Percentiles rank a stretch among this genome's conserved stretches.
Conservation (phyloP, 768 basidiomycete genomes). For the Kwoniella pini region DNA sequence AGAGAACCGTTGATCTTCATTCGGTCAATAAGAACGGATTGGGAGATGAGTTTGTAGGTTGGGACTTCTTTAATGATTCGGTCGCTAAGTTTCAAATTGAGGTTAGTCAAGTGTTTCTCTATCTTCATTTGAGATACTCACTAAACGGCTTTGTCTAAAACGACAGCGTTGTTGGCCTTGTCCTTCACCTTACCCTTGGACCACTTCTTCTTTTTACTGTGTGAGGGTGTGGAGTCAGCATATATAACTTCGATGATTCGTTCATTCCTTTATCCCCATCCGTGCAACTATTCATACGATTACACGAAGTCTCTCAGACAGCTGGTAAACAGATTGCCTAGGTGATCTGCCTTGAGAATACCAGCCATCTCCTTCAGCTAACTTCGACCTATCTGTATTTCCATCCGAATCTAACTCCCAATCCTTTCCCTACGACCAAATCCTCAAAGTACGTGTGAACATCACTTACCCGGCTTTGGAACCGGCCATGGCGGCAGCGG, state of each 20-base stretch:
- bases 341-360: no score
- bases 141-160: conserved; percentile 86
- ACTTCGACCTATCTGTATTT: no score
- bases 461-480: conserved; percentile 53
- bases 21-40: conserved; percentile 96
- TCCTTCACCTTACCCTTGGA: conserved; percentile 99
- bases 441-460: background rate
- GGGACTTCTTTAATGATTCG: conserved; percentile 94
- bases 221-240: no score
- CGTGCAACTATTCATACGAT: no score
- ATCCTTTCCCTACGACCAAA: no score
- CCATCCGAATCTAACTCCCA: background rate
- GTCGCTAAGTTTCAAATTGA: conserved; percentile 43
- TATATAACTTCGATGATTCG: no score
- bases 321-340: no score
- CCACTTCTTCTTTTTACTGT: conserved; percentile 98
- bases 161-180: conserved; percentile 96
- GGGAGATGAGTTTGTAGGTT: conserved; percentile 97
- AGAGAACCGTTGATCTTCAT: conserved; percentile 95
- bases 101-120: background rate
- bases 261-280: no score
- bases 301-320: no score
- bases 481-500: conserved; percentile 55
- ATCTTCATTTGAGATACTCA: conserved; percentile 35
- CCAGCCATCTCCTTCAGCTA: no score